These are phyloP conservation scores for Senna siamea DNA, from an alignment of 306 rosid species.

Conservation along the genomic window DNA sequence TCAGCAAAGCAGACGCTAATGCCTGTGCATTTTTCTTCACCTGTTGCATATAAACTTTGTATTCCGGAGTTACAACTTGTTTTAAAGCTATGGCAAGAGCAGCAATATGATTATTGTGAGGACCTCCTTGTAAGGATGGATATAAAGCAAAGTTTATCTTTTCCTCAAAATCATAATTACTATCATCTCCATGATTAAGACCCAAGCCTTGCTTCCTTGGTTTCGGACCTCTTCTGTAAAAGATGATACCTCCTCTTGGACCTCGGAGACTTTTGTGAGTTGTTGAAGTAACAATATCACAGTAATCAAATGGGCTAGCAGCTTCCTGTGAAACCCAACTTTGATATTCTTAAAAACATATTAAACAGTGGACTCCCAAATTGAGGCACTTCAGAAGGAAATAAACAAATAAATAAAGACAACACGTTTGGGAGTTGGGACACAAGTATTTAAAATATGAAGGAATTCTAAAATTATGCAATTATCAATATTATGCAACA, in stretches of 20 bases:
- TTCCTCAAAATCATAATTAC: constrained; percentile 22
- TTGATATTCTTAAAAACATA: neutral
- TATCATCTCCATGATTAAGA: constrained; percentile 23
- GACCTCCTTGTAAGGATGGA: constrained; percentile 77
- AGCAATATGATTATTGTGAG: constrained; percentile 76
- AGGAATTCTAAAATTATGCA: neutral
- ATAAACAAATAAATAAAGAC: neutral
- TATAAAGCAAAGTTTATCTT: constrained; percentile 25
- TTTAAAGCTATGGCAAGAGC: constrained; percentile 76
- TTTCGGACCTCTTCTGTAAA: constrained; percentile 62
- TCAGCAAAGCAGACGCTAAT: constrained; percentile 64
- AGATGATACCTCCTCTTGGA: constrained; percentile 59
- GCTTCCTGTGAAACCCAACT: constrained; percentile 8
- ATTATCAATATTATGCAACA: neutral
- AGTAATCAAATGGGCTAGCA: constrained; percentile 22
- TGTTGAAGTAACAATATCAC: constrained; percentile 28
- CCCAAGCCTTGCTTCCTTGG: constrained; percentile 50
- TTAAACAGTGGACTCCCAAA: neutral
- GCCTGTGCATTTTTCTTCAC: constrained; percentile 75
- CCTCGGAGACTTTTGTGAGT: constrained; percentile 29
- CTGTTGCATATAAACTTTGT: constrained; percentile 63
- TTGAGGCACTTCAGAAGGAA: neutral
- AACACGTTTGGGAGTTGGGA: neutral
- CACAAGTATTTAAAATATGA: constrained; percentile 4
- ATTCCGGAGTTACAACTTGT: constrained; percentile 66